These are phyloP conservation scores for Neurospora intermedia DNA, from an alignment of 495 filamentous ascomycete species.

Conservation along the genomic window DNA sequence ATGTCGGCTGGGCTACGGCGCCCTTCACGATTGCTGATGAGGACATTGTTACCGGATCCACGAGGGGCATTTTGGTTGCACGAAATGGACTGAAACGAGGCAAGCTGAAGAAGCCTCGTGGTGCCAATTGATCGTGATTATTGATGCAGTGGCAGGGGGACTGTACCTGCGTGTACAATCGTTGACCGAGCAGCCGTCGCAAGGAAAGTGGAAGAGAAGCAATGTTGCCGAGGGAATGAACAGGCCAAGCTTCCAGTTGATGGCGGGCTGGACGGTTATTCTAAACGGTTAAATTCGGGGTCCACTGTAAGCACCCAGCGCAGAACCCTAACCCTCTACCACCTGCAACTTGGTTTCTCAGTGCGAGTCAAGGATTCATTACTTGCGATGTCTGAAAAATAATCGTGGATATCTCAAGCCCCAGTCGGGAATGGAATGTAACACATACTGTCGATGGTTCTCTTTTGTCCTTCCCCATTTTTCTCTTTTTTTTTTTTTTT, in stretches of 20 bases:
- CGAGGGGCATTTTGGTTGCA: slow-evolving; percentile 18
- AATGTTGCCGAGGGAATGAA: not conserved
- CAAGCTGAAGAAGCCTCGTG: not conserved
- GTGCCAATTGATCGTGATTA: not conserved
- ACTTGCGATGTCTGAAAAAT: not conserved
- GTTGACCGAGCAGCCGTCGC: not conserved
- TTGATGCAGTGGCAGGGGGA: not conserved
- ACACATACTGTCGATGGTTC: not conserved
- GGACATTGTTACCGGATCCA: slow-evolving; percentile 24
- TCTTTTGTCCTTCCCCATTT: not conserved
- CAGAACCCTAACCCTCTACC: slow-evolving; percentile 17
- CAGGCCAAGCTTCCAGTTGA: slow-evolving; percentile 1
- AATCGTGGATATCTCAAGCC: no score
- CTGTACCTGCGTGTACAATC: not conserved
- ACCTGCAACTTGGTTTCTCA: not conserved
- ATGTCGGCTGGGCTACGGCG: not conserved
- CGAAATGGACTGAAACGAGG: not conserved
- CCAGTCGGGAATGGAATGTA: no score
- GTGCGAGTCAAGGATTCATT: not conserved
- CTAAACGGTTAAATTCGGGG: not conserved
- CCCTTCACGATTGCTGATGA: slow-evolving; percentile 13
- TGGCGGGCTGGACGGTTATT: not conserved
- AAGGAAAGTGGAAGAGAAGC: not conserved
- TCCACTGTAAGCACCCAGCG: not conserved
- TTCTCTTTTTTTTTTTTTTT: no score